These are phyloP conservation scores for Termitomyces heimii DNA, from an alignment of 768 basidiomycete species.

Conservation along the genomic window DNA sequence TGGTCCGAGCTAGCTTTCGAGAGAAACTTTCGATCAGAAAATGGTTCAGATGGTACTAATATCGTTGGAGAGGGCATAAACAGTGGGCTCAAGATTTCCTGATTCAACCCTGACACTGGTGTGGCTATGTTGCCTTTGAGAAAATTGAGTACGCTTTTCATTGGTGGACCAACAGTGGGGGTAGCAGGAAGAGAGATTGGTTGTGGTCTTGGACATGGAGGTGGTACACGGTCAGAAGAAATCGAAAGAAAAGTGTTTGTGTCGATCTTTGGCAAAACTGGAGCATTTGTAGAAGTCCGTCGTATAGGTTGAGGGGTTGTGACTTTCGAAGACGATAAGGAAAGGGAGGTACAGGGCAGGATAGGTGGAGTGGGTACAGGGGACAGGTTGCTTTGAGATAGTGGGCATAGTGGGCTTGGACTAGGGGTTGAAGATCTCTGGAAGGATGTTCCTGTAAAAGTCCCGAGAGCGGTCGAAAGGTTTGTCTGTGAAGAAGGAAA, in stretches of 20 bases:
- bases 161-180: slow-evolving; percentile 26
- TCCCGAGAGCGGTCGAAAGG: neutral
- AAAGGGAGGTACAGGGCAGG: slow-evolving; percentile 4
- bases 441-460: neutral
- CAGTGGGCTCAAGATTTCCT: slow-evolving; percentile 40
- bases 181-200: slow-evolving; percentile 45
- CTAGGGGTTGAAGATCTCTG: slow-evolving; percentile 12
- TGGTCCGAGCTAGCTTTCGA: neutral
- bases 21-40: neutral
- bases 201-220: slow-evolving; percentile 30
- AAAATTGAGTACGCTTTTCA: slow-evolving; percentile 26
- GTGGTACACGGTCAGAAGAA: slow-evolving; percentile 21
- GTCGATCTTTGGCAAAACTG: slow-evolving; percentile 18
- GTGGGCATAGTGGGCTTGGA: slow-evolving; percentile 12
- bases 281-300: slow-evolving; percentile 13
- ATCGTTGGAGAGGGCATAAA: slow-evolving; percentile 28
- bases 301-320: slow-evolving; percentile 8
- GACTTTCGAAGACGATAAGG: slow-evolving; percentile 2
- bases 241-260: slow-evolving; percentile 13
- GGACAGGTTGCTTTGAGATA: slow-evolving; percentile 4
- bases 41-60: slow-evolving; percentile 11
- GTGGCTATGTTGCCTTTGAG: slow-evolving; percentile 24
- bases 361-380: slow-evolving; percentile 11
- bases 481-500: neutral
- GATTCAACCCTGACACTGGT: slow-evolving; percentile 16